Conservation (phyloP, 176 grass and related monocot genomes). For the Neostapfia colusana region DNA sequence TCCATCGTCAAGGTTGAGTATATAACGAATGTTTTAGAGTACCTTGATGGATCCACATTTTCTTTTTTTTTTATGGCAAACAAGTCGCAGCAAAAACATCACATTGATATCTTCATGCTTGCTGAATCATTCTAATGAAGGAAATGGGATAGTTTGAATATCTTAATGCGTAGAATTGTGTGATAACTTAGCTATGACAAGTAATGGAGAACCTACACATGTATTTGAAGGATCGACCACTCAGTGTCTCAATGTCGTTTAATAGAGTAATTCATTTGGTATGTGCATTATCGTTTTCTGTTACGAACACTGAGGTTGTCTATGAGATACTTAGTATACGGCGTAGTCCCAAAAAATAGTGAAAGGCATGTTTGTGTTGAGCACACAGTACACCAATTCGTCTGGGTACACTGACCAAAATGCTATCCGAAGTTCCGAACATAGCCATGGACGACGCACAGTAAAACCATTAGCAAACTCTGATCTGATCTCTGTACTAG, state of each 20-base stretch:
- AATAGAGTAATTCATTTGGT: background rate
- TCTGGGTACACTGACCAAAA: background rate
- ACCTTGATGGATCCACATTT: background rate
- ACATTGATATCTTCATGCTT: background rate
- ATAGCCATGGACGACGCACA: background rate
- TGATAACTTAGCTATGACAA: background rate
- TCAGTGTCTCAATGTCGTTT: background rate
- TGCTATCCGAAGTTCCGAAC: background rate
- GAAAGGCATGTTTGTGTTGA: background rate
- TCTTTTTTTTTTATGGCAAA: background rate
- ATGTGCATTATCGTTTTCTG: background rate
- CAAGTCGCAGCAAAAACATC: background rate
- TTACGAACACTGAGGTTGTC: background rate
- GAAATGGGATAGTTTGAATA: background rate
- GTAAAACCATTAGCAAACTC: no score
- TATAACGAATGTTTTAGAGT: conserved; percentile 7
- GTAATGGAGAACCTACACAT: background rate
- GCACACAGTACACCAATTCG: background rate
- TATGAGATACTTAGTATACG: no score
- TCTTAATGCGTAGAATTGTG: background rate
- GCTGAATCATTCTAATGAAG: background rate
- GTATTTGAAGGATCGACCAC: background rate
- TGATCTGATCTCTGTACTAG: no score
- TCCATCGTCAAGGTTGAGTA: background rate
- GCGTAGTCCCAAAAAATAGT: no score